Evolutionary conservation across 2,329 filamentous ascomycete species (phyloP), one percentile per base, ranked within the genome.

Genomic region (Hymenoscyphus fructigenus): DNA sequence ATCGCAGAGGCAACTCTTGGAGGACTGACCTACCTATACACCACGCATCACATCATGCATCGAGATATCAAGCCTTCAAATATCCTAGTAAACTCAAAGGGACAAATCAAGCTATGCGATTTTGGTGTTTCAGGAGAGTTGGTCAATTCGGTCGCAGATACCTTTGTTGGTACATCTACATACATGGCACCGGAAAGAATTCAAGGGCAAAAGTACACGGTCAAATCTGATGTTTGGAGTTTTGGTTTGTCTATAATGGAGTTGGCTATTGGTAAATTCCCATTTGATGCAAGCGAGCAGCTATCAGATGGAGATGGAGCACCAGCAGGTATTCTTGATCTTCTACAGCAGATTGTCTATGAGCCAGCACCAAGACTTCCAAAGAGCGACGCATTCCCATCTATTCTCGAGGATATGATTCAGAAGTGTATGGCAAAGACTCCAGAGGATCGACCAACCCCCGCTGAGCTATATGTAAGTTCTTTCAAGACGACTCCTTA

Each of bases 101-200:
- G 95, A 14, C 88, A 90, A 71, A 98, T 99, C 83, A 99, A 99
- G 80, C 86, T 99, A 5, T 98, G 94, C 79, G 95, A 99, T 78
- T 99, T 99, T 76, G 95, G 95, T 72, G 95, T 99, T n/a, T 97
- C 94, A 4, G 95, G 93, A 70, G 95, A 99, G 78, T 86, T 97
- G 17, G 93, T 98, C 77, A 98, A 98, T 80, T 98, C 95, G 4
- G 93, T 99, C 70, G 95, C 95, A 60, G 94, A 98, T 76, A 99
- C 95, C 0, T 99, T 99, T 74, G 95, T 99, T 41, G 95, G 95
- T 61, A 99, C 95, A 1, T 97, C 95, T 44, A 99, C 95, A 63
- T 99, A 99, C 82, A 99, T 99, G 95, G 95, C 95, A 0, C 95
- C 95, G 0, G 95, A 99, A 81, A 88, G 95, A 77, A 99, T 99